Evolutionary conservation across 2,329 filamentous ascomycete genomes (phyloP).

Genomic region (Trichoderma sp.): DNA sequence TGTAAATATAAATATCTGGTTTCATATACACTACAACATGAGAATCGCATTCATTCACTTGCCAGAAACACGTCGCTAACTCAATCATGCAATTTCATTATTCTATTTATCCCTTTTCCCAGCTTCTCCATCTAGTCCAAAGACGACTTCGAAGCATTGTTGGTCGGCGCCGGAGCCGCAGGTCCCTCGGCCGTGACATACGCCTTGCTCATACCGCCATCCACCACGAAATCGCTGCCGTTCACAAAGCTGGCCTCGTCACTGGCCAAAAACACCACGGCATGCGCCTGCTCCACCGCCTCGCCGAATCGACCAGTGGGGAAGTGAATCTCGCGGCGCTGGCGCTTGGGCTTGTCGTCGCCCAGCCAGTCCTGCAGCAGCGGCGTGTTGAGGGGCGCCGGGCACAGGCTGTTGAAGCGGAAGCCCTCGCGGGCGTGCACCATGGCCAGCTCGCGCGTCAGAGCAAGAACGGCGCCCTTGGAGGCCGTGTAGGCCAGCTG

Average conservation of each 20-base stretch:
- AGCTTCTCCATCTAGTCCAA: slow-evolving; percentile 40
- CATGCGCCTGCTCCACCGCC: slow-evolving; percentile 90
- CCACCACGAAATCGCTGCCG: slow-evolving; percentile 89
- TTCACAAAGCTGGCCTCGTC: slow-evolving; percentile 92
- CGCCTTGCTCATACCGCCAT: slow-evolving; percentile 93
- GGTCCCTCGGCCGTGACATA: slow-evolving; percentile 74
- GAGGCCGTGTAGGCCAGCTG: slow-evolving; percentile 92
- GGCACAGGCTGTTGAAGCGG: slow-evolving; percentile 89
- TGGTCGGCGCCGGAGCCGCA: slow-evolving; percentile 56
- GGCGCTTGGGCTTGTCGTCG: slow-evolving; percentile 79
- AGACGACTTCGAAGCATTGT: slow-evolving; percentile 60
- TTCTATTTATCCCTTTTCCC: not conserved
- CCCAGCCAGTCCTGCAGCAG: slow-evolving; percentile 93
- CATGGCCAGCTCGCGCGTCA: slow-evolving; percentile 89
- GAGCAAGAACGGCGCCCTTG: slow-evolving; percentile 87
- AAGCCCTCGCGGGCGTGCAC: slow-evolving; percentile 87
- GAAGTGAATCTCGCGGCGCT: slow-evolving; percentile 86
- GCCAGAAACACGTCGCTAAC: not conserved
- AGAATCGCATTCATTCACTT: not conserved
- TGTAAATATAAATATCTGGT: not conserved
- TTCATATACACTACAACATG: not conserved
- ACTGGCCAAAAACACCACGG: slow-evolving; percentile 82
- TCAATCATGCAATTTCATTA: not conserved
- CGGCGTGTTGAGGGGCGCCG: slow-evolving; percentile 88
- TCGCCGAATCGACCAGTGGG: slow-evolving; percentile 87